Evolutionary conservation across 176 grass and related monocot genomes (phyloP).

Genomic region (Microstegium vimineum): DNA sequence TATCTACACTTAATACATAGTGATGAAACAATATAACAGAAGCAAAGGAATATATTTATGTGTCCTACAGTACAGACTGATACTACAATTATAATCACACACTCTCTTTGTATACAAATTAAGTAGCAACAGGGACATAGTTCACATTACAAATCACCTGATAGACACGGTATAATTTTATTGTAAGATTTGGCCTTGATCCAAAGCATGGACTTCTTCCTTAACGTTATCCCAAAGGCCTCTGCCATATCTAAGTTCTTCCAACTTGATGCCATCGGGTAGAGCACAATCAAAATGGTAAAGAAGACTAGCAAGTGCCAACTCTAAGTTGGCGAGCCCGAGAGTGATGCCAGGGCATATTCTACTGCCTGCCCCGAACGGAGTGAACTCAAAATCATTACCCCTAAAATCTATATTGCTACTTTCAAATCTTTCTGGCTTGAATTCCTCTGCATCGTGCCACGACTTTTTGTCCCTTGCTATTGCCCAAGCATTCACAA

Average conservation of each 20-base stretch:
- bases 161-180: not conserved
- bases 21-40: no score
- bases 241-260: conserved; percentile 16
- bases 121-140: not conserved
- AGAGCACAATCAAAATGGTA: conserved; percentile 17
- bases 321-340: not conserved
- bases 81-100: not conserved
- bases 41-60: not conserved
- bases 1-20: no score
- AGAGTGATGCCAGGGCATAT: not conserved
- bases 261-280: not conserved
- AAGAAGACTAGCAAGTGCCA: conserved; percentile 16
- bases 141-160: not conserved
- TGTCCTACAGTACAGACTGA: not conserved
- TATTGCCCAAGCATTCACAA: conserved; percentile 36
- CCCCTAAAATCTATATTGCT: not conserved
- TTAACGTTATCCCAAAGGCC: not conserved
- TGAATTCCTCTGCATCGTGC: not conserved
- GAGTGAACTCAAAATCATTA: not conserved
- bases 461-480: not conserved
- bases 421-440: not conserved
- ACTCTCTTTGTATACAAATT: not conserved
- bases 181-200: not conserved
- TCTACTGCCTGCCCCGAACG: not conserved
- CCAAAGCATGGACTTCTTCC: conserved; percentile 2